Percentiles rank a stretch among this genome's conserved stretches.
phyloP scores from a whole-genome alignment of 2,329 filamentous ascomycete species.

The Ophioceras dolichostomum region DNA sequence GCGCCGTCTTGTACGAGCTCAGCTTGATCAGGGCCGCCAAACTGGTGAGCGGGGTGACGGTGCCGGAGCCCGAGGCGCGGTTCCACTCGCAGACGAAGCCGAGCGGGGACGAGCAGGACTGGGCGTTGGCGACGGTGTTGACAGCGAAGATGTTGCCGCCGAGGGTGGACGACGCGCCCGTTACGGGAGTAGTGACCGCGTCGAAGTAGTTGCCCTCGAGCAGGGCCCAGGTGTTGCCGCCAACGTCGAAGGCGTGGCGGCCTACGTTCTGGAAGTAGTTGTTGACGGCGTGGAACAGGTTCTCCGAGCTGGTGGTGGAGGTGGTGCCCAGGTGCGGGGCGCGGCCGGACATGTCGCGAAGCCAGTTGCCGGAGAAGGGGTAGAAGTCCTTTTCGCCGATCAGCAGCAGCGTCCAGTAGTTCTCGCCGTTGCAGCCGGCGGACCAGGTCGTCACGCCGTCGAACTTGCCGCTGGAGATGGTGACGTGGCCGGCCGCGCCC shows the following conservation, averaged over 20 bases:
- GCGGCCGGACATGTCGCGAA: neutral
- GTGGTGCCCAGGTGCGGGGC: neutral
- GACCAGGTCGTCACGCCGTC: neutral
- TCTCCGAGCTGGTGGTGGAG: neutral
- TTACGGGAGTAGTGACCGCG: neutral
- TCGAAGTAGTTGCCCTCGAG: neutral
- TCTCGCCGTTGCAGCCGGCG: neutral
- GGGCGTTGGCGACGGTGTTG: neutral
- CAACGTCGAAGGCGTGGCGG: neutral
- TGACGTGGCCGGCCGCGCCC: neutral
- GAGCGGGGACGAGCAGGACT: neutral
- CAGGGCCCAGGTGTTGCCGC: neutral
- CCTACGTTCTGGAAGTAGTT: neutral
- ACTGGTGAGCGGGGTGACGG: neutral
- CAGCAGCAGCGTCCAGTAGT: neutral
- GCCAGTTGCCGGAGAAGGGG: neutral
- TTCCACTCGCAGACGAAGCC: neutral
- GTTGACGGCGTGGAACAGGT: neutral
- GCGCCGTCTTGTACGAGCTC: neutral
- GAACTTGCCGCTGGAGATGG: neutral
- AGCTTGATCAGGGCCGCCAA: neutral
- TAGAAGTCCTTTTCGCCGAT: slow-evolving; percentile 1
- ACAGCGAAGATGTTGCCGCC: neutral
- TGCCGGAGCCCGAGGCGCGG: neutral
- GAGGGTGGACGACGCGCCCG: neutral